Conservation (phyloP, 2,329 filamentous ascomycete species). For the Ceratocystis alfenasii region DNA sequence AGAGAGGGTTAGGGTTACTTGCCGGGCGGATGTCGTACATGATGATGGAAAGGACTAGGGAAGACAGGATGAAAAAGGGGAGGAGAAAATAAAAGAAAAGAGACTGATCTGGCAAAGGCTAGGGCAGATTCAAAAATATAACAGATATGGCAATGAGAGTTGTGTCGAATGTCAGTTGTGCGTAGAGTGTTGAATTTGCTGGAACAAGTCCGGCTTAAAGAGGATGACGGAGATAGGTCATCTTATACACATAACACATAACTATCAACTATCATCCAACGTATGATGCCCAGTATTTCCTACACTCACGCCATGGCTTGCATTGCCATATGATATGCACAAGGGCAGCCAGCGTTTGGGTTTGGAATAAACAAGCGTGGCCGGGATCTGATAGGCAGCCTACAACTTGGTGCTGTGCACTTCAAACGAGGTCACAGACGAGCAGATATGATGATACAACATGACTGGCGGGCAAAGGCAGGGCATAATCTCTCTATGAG, state of each 20-base stretch:
- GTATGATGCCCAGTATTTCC: background rate
- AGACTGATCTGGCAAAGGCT: background rate
- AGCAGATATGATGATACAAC: background rate
- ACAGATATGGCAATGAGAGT: background rate
- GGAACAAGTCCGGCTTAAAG: background rate
- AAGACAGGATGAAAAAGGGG: background rate
- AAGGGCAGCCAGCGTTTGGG: background rate
- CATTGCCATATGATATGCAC: background rate
- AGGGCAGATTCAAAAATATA: background rate
- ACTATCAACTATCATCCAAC: no score
- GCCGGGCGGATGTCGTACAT: background rate
- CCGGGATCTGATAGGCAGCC: conserved; percentile 1
- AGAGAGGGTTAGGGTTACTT: background rate
- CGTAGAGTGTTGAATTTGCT: background rate
- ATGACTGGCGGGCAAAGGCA: background rate
- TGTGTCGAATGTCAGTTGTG: no score
- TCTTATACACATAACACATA: background rate
- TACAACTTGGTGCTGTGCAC: background rate
- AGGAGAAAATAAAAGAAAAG: background rate
- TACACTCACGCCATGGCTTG: background rate
- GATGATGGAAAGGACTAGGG: background rate
- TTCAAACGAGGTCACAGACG: background rate
- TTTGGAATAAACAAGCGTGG: background rate
- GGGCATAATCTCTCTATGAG: background rate
- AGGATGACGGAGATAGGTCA: background rate